A percentile compares a stretch with the other conserved stretches of the same genome.
phyloP scores from a whole-genome alignment of 2,329 filamentous ascomycete genomes.

The Fusarium sambucinum region DNA sequence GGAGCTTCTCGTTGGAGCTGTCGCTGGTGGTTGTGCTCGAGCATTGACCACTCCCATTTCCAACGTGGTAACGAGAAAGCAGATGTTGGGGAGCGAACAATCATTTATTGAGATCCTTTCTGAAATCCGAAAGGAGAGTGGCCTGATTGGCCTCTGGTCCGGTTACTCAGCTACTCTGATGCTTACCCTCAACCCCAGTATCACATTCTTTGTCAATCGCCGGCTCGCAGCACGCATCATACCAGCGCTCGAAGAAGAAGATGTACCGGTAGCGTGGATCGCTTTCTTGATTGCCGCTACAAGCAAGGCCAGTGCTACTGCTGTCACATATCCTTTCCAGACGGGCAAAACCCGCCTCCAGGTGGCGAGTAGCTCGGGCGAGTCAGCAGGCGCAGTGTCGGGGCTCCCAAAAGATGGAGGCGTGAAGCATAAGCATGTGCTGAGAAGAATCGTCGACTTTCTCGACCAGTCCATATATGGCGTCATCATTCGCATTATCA shows the following conservation, averaged over 20 bases:
- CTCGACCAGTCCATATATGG: constrained; percentile 69
- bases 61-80: constrained; percentile 85
- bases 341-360: constrained; percentile 86
- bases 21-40: constrained; percentile 80
- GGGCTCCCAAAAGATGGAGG: constrained; percentile 11
- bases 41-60: constrained; percentile 83
- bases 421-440: constrained; percentile 6
- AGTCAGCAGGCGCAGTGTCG: constrained; percentile 12
- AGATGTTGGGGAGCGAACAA: constrained; percentile 67
- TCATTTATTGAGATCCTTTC: constrained; percentile 69
- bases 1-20: constrained; percentile 79
- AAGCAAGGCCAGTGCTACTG: constrained; percentile 82
- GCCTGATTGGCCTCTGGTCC: constrained; percentile 83
- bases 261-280: constrained; percentile 55
- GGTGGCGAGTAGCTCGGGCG: constrained; percentile 58
- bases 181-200: constrained; percentile 84
- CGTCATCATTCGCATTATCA: constrained; percentile 68
- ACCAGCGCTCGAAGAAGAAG: constrained; percentile 58
- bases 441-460: constrained; percentile 36
- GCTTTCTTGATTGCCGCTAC: constrained; percentile 72
- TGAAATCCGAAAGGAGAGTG: constrained; percentile 76
- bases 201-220: constrained; percentile 88
- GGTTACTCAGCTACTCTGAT: constrained; percentile 86
- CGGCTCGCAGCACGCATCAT: constrained; percentile 72
- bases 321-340: constrained; percentile 86